These are phyloP conservation scores for Sungouiella thailandica DNA, from an alignment of 805 yeast species.

Conservation along the genomic window DNA sequence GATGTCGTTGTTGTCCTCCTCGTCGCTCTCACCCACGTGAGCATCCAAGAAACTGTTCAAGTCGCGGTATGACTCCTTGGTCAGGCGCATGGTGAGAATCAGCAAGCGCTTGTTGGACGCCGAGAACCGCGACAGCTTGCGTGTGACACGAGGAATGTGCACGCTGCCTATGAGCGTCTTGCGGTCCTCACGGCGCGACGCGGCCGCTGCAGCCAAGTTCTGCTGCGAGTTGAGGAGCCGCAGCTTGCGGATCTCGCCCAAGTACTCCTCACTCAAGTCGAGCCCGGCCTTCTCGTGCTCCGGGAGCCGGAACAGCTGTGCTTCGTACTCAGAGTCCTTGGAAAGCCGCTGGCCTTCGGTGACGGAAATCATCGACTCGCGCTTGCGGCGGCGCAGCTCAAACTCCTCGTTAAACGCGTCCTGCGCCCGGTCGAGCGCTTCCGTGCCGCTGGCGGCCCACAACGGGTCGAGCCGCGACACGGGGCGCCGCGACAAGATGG, in stretches of 20 bases:
- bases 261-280: constrained; percentile 39
- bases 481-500: constrained; percentile 48
- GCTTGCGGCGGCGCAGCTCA: constrained; percentile 10
- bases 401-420: constrained; percentile 37
- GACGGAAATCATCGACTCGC: constrained; percentile 35
- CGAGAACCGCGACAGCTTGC: constrained; percentile 60
- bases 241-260: constrained; percentile 41
- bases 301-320: constrained; percentile 28
- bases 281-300: constrained; percentile 31
- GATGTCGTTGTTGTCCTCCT: no score
- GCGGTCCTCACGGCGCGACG: constrained; percentile 26
- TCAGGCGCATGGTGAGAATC: constrained; percentile 67
- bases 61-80: constrained; percentile 60
- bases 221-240: constrained; percentile 40
- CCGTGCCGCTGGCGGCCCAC: constrained; percentile 47
- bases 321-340: constrained; percentile 12
- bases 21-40: constrained; percentile 19
- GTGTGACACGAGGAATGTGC: constrained; percentile 64
- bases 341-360: constrained; percentile 14
- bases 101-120: constrained; percentile 60
- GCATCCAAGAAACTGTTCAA: constrained; percentile 38
- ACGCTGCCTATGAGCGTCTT: constrained; percentile 55
- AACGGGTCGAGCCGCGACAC: constrained; percentile 55
- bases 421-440: constrained; percentile 39
- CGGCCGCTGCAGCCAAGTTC: constrained; percentile 13